Percentiles rank a stretch among this genome's conserved stretches.
These are phyloP conservation scores for Fusarium agapanthi DNA, from an alignment of 2,329 filamentous ascomycete species.

Conservation along the genomic window DNA sequence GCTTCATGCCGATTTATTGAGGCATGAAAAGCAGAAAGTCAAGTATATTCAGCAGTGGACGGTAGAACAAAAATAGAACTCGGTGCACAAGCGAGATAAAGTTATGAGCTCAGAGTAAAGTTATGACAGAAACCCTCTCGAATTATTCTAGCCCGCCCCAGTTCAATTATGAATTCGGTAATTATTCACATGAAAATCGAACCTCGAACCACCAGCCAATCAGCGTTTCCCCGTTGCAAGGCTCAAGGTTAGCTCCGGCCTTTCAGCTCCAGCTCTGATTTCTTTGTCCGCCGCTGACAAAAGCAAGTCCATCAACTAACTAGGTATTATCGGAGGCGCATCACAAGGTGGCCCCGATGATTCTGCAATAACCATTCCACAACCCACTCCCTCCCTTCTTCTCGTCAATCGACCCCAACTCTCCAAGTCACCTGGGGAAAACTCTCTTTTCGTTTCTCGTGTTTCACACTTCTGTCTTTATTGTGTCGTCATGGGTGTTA, in stretches of 20 bases:
- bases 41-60: background rate
- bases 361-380: conserved; percentile 43
- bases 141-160: conserved; percentile 21
- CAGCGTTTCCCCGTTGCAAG: conserved; percentile 18
- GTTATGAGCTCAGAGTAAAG: background rate
- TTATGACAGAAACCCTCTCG: background rate
- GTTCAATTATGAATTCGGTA: conserved; percentile 3
- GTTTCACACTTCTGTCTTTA: background rate
- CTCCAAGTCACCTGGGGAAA: conserved; percentile 7
- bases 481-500: conserved; percentile 57
- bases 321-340: background rate
- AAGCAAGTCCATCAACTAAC: background rate
- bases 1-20: background rate
- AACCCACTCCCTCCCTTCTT: conserved; percentile 34
- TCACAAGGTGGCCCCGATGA: conserved; percentile 41
- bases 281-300: conserved; percentile 32
- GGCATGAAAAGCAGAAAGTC: background rate
- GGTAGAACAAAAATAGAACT: background rate
- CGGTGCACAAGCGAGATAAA: background rate
- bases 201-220: conserved; percentile 6
- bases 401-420: conserved; percentile 26
- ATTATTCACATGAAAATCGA: conserved; percentile 15
- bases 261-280: conserved; percentile 22
- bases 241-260: conserved; percentile 8
- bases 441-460: conserved; percentile 3